These are phyloP conservation scores for Pistacia atlantica DNA, from an alignment of 345 rosid genomes.

Conservation along the genomic window DNA sequence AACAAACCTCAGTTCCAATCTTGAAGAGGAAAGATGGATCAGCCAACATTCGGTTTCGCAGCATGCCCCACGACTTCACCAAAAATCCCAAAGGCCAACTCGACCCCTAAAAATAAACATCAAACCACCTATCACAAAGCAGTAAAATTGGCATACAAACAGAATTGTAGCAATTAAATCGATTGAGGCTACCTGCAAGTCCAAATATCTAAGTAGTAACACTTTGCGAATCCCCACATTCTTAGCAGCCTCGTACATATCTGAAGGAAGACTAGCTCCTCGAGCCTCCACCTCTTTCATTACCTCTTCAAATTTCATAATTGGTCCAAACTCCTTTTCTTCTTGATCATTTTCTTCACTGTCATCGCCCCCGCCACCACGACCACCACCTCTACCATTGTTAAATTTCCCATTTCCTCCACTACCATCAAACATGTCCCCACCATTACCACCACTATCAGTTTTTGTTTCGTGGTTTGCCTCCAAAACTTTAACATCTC, in stretches of 20 bases:
- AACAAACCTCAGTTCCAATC: conserved; percentile 84
- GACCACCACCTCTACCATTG: conserved; percentile 42
- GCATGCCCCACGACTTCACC: conserved; percentile 70
- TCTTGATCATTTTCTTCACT: conserved; percentile 50
- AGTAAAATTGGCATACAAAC: background rate
- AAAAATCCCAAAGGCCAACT: conserved; percentile 66
- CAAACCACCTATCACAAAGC: background rate
- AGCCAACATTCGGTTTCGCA: conserved; percentile 87
- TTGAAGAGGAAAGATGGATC: conserved; percentile 97
- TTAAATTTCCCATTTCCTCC: conserved; percentile 44
- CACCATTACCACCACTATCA: conserved; percentile 34
- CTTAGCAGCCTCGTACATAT: conserved; percentile 86
- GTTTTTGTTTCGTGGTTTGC: conserved; percentile 22
- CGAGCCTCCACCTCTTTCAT: conserved; percentile 69
- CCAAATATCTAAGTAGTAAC: conserved; percentile 71
- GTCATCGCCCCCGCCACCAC: conserved; percentile 36
- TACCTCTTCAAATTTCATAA: conserved; percentile 76
- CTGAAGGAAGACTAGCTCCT: conserved; percentile 73
- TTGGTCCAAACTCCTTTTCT: conserved; percentile 76
- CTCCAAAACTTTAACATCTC: conserved; percentile 31
- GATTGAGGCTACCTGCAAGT: conserved; percentile 53
- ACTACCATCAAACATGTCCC: conserved; percentile 33
- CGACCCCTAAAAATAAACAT: conserved; percentile 51
- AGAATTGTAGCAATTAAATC: background rate
- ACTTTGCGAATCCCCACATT: conserved; percentile 63